phyloP scores from a whole-genome alignment of 805 yeast genomes.

The Saturnispora sekii region DNA sequence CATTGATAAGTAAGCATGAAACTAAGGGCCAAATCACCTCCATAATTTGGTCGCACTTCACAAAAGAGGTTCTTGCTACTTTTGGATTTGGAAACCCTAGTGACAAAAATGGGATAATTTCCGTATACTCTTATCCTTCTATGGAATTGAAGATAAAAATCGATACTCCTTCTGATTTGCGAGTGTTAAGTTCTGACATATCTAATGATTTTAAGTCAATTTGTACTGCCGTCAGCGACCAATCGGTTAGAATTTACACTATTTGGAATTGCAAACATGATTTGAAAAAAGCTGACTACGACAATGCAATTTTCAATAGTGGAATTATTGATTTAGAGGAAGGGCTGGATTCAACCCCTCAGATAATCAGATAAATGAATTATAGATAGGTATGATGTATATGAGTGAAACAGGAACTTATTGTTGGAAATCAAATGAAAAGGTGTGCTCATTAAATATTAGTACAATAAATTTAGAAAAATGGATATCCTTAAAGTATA shows the following conservation, averaged over 20 bases:
- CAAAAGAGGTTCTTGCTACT: slow-evolving; percentile 62
- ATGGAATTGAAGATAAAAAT: slow-evolving; percentile 42
- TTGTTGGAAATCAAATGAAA: no score
- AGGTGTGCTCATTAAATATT: no score
- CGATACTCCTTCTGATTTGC: slow-evolving; percentile 37
- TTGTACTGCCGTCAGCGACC: slow-evolving; percentile 72
- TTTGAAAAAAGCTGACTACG: slow-evolving; percentile 20
- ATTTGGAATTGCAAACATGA: slow-evolving; percentile 51
- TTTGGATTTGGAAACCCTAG: slow-evolving; percentile 63
- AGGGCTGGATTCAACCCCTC: slow-evolving; percentile 32
- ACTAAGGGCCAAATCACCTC: slow-evolving; percentile 75
- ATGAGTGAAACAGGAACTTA: not conserved
- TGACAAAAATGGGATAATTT: slow-evolving; percentile 41
- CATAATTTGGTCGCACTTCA: slow-evolving; percentile 59
- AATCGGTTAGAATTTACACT: slow-evolving; percentile 63
- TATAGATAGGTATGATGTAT: not conserved
- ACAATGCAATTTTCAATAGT: slow-evolving; percentile 42
- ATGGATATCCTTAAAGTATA: not conserved
- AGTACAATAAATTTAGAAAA: not conserved
- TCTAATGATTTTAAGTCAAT: slow-evolving; percentile 57
- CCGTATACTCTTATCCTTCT: slow-evolving; percentile 60
- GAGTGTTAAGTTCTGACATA: slow-evolving; percentile 56
- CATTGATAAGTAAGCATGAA: slow-evolving; percentile 44
- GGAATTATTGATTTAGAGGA: slow-evolving; percentile 49
- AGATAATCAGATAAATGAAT: slow-evolving; percentile 18